A percentile compares a stretch with the other conserved stretches of the same genome.
Conservation (phyloP, 257 asterid genomes). For the Orobanche coerulescens region DNA sequence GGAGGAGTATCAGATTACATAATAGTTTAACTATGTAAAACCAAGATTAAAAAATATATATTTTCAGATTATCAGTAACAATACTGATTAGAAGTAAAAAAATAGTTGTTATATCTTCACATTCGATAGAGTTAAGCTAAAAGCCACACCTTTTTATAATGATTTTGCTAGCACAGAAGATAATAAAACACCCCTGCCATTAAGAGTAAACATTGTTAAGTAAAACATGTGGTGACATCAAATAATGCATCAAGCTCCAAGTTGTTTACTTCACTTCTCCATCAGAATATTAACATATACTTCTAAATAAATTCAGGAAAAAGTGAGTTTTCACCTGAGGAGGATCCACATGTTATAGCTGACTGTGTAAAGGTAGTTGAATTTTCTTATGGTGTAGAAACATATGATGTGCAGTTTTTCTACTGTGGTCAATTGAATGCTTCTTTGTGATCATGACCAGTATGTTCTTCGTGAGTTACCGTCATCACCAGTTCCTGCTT, state of each 20-base stretch:
- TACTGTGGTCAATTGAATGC: constrained; percentile 12
- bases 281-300: constrained; percentile 7
- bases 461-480: constrained; percentile 93
- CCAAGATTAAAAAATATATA: not conserved
- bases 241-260: constrained; percentile 10
- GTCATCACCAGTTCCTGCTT: constrained; percentile 98
- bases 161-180: not conserved
- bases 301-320: constrained; percentile 46
- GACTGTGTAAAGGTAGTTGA: constrained; percentile 99
- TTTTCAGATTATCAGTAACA: too few species aligned
- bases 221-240: too few species aligned
- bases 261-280: not conserved
- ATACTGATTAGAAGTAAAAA: not conserved
- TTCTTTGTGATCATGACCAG: constrained; percentile 34
- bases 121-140: not conserved
- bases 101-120: not conserved
- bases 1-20: not conserved
- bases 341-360: constrained; percentile 94
- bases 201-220: not conserved
- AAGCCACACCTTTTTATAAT: not conserved
- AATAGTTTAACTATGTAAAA: not conserved
- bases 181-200: not conserved
- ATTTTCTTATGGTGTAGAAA: constrained; percentile 18
- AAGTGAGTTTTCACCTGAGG: constrained; percentile 67
- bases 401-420: constrained; percentile 12